phyloP scores from a whole-genome alignment of 345 rosid genomes.

The Pistacia integerrima region DNA sequence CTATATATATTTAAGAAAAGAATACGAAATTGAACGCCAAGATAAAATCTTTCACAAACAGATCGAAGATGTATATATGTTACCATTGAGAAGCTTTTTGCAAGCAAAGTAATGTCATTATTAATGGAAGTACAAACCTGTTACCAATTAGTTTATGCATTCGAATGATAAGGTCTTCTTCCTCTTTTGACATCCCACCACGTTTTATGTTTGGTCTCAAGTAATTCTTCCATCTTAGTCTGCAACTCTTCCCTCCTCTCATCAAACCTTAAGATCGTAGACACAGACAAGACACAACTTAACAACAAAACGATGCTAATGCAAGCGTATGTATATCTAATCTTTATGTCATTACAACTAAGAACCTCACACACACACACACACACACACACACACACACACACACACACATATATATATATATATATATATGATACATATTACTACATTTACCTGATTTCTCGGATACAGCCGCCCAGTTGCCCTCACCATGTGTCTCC shows the following conservation, averaged over 20 bases:
- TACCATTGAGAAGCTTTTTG: no score
- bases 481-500: conserved; percentile 83
- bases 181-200: conserved; percentile 75
- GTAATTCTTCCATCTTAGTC: conserved; percentile 87
- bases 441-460: conserved; percentile 47
- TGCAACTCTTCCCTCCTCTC: conserved; percentile 89
- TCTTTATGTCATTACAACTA: not conserved
- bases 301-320: no score
- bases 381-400: not conserved
- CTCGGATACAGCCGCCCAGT: conserved; percentile 72
- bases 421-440: not conserved
- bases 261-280: conserved; percentile 45
- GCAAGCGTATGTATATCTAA: not conserved
- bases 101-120: no score
- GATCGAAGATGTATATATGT: no score
- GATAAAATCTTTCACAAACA: not conserved
- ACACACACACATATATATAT: no score
- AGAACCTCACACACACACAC: not conserved
- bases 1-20: conserved; percentile 24
- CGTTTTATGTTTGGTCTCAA: conserved; percentile 78
- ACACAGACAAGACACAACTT: not conserved
- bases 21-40: not conserved
- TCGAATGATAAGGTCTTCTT: conserved; percentile 82
- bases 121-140: conserved; percentile 34
- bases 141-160: conserved; percentile 92